These are phyloP conservation scores for Heracleum sosnowskyi DNA, from an alignment of 129 eudicot genomes.

Conservation along the genomic window DNA sequence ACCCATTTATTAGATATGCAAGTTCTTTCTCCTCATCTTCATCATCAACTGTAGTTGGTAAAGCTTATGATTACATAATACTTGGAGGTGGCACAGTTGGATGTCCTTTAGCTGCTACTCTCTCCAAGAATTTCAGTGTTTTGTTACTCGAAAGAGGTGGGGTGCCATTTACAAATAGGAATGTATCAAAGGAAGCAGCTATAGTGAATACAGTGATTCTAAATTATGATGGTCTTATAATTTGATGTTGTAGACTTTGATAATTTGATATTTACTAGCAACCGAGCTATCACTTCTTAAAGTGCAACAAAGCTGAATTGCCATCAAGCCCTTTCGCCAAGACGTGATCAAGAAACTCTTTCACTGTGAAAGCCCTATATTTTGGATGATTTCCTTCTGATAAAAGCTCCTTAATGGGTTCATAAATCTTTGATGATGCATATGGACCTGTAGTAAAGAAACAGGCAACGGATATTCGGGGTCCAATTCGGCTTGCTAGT, in stretches of 20 bases:
- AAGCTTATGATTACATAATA: conserved; percentile 56
- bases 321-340: conserved; percentile 16
- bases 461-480: conserved; percentile 33
- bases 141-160: conserved; percentile 86
- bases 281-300: neutral
- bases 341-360: conserved; percentile 18
- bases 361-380: conserved; percentile 22
- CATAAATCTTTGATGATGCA: conserved; percentile 13
- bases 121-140: conserved; percentile 64
- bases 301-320: conserved; percentile 24
- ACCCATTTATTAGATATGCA: conserved; percentile 63
- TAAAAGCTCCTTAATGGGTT: conserved; percentile 15
- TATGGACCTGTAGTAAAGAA: conserved; percentile 16
- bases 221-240: no score
- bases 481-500: conserved; percentile 20
- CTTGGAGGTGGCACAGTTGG: conserved; percentile 98
- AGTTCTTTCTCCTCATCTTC: conserved; percentile 44
- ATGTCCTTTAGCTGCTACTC: conserved; percentile 89
- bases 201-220: no score
- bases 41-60: conserved; percentile 25
- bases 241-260: no score
- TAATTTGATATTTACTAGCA: no score
- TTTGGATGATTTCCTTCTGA: conserved; percentile 21
- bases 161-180: no score
- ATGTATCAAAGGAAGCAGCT: no score